Evolutionary conservation across 257 asterid genomes (phyloP).

Genomic region (Buddleja alternifolia): DNA sequence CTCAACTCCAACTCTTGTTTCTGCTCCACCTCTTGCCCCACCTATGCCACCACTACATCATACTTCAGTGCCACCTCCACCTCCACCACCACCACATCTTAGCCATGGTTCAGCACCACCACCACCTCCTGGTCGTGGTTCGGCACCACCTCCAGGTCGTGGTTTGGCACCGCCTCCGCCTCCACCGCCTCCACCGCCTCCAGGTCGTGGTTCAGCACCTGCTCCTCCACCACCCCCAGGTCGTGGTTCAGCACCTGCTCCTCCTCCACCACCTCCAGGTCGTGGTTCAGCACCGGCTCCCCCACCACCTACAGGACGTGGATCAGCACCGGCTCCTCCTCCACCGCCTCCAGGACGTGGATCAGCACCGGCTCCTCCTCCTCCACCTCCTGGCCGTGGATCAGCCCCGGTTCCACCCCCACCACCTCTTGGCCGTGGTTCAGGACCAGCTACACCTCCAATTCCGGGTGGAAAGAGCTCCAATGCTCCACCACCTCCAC

Average conservation of each 20-base stretch:
- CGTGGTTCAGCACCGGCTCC: conserved; percentile 41
- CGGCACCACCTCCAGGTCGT: conserved; percentile 30
- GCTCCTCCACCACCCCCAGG: conserved; percentile 41
- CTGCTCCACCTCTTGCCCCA: conserved; percentile 5
- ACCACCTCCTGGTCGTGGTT: conserved; percentile 10
- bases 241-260: conserved; percentile 40
- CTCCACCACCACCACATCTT: conserved; percentile 34
- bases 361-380: conserved; percentile 57
- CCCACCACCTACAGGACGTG: conserved; percentile 39
- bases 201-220: conserved; percentile 30
- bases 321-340: conserved; percentile 39
- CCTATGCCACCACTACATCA: not conserved
- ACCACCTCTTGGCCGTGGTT: conserved; percentile 46
- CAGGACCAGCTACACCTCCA: conserved; percentile 62
- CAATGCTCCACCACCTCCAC: conserved; percentile 60
- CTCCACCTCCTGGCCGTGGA: conserved; percentile 41
- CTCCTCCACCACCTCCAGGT: conserved; percentile 45
- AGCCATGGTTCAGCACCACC: not conserved
- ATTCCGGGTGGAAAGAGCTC: conserved; percentile 53
- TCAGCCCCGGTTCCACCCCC: conserved; percentile 41
- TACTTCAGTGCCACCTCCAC: conserved; percentile 21
- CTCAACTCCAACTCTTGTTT: conserved; percentile 25
- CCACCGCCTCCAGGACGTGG: conserved; percentile 39
- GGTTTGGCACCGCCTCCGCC: conserved; percentile 46
- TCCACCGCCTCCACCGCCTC: conserved; percentile 43